Percentiles rank a stretch among this genome's conserved stretches.
phyloP scores from a whole-genome alignment of 495 filamentous ascomycete species.

The Venustampulla echinocandica region DNA sequence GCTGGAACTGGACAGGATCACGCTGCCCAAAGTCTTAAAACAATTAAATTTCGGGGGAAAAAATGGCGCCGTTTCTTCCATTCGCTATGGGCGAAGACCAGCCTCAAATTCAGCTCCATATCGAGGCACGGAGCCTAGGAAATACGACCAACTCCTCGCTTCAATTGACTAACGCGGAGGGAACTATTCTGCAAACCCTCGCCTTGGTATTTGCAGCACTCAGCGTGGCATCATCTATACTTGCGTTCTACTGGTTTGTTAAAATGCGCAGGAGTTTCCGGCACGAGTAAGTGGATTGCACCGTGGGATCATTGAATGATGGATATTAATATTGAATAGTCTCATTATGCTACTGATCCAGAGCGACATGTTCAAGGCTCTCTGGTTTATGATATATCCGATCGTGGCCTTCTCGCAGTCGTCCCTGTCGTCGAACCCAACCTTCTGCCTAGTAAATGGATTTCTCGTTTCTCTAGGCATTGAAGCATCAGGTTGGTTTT shows the following conservation, averaged over 20 bases:
- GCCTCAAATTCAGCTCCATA: not conserved
- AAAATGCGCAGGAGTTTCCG: slow-evolving; percentile 66
- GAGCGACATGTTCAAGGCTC: slow-evolving; percentile 58
- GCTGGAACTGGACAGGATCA: not conserved
- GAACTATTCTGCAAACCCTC: slow-evolving; percentile 17
- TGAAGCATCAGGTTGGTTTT: slow-evolving; percentile 48
- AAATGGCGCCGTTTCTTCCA: not conserved
- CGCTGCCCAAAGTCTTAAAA: too few species aligned
- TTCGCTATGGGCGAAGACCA: not conserved
- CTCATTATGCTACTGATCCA: slow-evolving; percentile 63
- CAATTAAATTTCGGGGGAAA: too few species aligned
- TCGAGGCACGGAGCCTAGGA: not conserved
- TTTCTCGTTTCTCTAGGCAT: slow-evolving; percentile 56
- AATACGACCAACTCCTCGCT: not conserved
- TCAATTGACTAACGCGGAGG: slow-evolving; percentile 2
- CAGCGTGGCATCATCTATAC: slow-evolving; percentile 42
- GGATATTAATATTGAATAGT: slow-evolving; percentile 32
- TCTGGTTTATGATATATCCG: slow-evolving; percentile 57
- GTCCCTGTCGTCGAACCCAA: slow-evolving; percentile 37
- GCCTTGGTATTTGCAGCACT: slow-evolving; percentile 34
- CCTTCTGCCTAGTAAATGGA: slow-evolving; percentile 58
- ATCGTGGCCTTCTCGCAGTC: slow-evolving; percentile 38
- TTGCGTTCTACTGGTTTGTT: slow-evolving; percentile 61
- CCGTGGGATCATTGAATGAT: not conserved
- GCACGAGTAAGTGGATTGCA: slow-evolving; percentile 52